Evolutionary conservation across 495 filamentous ascomycete species (phyloP).

Genomic region (Xylaria grammica): DNA sequence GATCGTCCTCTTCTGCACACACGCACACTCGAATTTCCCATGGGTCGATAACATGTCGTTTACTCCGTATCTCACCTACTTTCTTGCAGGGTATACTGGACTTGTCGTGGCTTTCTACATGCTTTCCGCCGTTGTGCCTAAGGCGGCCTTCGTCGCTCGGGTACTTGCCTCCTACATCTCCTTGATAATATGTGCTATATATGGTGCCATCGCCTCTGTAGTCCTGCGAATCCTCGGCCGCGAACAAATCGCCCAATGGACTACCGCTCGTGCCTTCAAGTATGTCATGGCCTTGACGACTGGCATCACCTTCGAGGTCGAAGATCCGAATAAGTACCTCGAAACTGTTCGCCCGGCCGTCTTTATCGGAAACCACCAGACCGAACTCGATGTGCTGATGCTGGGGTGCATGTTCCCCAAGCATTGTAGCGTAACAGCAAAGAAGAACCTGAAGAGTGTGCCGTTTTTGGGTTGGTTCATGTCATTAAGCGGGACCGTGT

Average conservation of each 20-base stretch:
- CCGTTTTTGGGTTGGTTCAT: constrained; percentile 98
- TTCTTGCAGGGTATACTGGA: constrained; percentile 62
- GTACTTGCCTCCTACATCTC: constrained; percentile 72
- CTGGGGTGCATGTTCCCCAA: constrained; percentile 85
- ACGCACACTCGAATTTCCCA: neutral
- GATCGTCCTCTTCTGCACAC: neutral
- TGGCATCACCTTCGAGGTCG: constrained; percentile 78
- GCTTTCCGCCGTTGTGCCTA: constrained; percentile 58
- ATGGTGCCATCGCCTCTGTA: constrained; percentile 79
- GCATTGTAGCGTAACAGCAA: constrained; percentile 92
- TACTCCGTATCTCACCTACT: constrained; percentile 52
- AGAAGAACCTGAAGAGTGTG: constrained; percentile 77
- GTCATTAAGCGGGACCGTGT: constrained; percentile 85
- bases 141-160: constrained; percentile 72
- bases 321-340: constrained; percentile 69
- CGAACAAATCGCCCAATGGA: constrained; percentile 82
- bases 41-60: constrained; percentile 37
- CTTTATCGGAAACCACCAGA: constrained; percentile 93
- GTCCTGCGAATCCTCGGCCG: constrained; percentile 72
- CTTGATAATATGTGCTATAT: constrained; percentile 68
- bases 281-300: constrained; percentile 75
- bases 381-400: constrained; percentile 92
- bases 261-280: constrained; percentile 80
- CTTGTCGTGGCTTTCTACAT: constrained; percentile 64
- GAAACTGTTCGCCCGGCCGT: constrained; percentile 76